Evolutionary conservation across 2,329 filamentous ascomycete genomes (phyloP), one percentile per base, ranked within the genome.

Genomic region (Huntiella savannae): DNA sequence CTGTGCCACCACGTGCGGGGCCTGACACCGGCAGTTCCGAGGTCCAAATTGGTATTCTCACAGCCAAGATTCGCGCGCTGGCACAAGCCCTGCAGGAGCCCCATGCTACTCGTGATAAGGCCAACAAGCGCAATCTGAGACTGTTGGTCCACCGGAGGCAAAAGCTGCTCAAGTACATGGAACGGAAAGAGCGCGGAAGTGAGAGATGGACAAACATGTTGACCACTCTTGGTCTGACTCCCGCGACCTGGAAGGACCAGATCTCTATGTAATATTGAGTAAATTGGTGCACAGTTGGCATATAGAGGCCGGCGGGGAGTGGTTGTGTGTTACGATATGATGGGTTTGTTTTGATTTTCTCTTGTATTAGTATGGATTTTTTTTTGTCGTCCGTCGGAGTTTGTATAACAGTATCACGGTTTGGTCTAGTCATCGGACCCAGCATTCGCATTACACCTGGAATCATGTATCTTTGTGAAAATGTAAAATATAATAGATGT

Each of bases 21-120:
- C 82, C 81, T 4, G 91, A 98, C 59, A 98, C 88, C 1, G 91
- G 91, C 33, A 93, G 84, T 55, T 84, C 84, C 5, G 91, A 98
- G 64, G 92, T 98, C n/a, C 91, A 98, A 67, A 85, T 92, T 53
- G 87, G 86, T 40, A 92, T 98, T 55, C 63, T 98, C 59, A 98
- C 91, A 3, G 75, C 85, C 48, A 96, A 95, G 71, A 98, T 98
- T 59, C 71, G 84, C 52, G 77, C 80, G 17, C 61, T 98, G 43
- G 79, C 82, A 12, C 70, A 81, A 54, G 77, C 79, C 53, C 63
- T 94, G 44, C 70, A 80, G 56, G 69, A 66, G 37, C 72, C 76
- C 50, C 63, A 68, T 54, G 83, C 80, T 4, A 75, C 81, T 60
- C 85, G 80, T 59, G 91, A 98, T 59, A 94, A 92, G 68, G 75